Conservation (phyloP, 805 yeast species). For the Danielia oregonensis region DNA sequence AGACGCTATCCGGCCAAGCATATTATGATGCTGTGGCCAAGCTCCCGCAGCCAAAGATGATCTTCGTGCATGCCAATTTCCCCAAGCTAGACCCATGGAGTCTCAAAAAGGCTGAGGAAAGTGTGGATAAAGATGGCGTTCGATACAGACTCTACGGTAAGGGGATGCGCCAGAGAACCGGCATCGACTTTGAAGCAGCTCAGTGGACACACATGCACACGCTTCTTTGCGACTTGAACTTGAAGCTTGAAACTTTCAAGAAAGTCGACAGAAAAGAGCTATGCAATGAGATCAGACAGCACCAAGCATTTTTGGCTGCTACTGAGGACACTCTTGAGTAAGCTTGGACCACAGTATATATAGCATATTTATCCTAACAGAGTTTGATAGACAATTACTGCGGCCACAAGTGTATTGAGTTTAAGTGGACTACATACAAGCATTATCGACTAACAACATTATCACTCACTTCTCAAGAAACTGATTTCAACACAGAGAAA, state of each 20-base stretch:
- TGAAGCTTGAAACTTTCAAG: constrained; percentile 43
- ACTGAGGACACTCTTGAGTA: constrained; percentile 36
- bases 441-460: too few species aligned
- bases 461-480: too few species aligned
- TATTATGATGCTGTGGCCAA: constrained; percentile 4
- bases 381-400: too few species aligned
- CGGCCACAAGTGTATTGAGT: too few species aligned
- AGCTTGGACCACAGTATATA: not conserved
- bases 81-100: constrained; percentile 65
- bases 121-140: constrained; percentile 39
- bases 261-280: constrained; percentile 39
- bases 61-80: constrained; percentile 64
- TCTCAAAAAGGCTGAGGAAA: constrained; percentile 40
- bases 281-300: constrained; percentile 49
- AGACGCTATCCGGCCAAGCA: constrained; percentile 5
- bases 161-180: constrained; percentile 47
- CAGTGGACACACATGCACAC: constrained; percentile 58
- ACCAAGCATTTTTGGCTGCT: constrained; percentile 38
- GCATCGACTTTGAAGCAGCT: constrained; percentile 55
- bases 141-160: constrained; percentile 58
- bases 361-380: too few species aligned
- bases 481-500: too few species aligned
- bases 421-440: too few species aligned
- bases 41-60: constrained; percentile 16
- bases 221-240: constrained; percentile 48